Evolutionary conservation across 164 flowering plant species (phyloP).

Genomic region (Piper longum): DNA sequence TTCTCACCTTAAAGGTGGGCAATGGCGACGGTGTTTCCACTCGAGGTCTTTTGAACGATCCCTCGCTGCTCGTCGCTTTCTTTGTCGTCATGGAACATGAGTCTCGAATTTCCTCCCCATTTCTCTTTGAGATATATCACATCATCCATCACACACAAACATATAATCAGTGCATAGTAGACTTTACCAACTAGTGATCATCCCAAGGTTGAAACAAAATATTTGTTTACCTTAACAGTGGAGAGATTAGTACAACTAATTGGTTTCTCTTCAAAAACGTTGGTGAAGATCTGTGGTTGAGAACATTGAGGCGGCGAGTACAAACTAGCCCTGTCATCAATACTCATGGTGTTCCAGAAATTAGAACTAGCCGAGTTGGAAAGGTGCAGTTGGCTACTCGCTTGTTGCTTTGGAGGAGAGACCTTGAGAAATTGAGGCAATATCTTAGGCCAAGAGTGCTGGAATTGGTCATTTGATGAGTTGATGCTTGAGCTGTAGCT

Average conservation of each 20-base stretch:
- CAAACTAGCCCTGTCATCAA: constrained; percentile 16
- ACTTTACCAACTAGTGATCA: too few relatives aligned
- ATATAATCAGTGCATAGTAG: too few relatives aligned
- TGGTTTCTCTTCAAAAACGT: constrained; percentile 24
- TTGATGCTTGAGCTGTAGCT: constrained; percentile 10
- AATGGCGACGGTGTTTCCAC: constrained; percentile 54
- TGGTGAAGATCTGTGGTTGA: constrained; percentile 14
- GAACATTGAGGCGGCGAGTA: constrained; percentile 13
- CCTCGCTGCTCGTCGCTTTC: constrained; percentile 35
- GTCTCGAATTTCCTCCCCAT: constrained; percentile 30
- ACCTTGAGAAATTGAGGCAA: constrained; percentile 34
- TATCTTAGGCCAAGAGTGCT: constrained; percentile 33
- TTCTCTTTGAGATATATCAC: constrained; percentile 14
- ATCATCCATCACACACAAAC: too few relatives aligned
- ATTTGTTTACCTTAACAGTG: constrained; percentile 27
- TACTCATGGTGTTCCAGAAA: constrained; percentile 45
- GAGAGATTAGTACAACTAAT: constrained; percentile 16
- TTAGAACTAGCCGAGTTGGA: constrained; percentile 36
- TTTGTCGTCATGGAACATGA: constrained; percentile 20
- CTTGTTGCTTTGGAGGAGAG: constrained; percentile 32
- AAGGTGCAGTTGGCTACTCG: constrained; percentile 43
- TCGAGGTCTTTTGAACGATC: constrained; percentile 52
- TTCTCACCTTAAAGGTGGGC: constrained; percentile 56
- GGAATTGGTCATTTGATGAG: constrained; percentile 16
- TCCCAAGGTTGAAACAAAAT: too few relatives aligned